Evolutionary conservation across 1,284 basidiomycete species (phyloP).

Genomic region (Apiotrichum mycotoxinovorans): DNA sequence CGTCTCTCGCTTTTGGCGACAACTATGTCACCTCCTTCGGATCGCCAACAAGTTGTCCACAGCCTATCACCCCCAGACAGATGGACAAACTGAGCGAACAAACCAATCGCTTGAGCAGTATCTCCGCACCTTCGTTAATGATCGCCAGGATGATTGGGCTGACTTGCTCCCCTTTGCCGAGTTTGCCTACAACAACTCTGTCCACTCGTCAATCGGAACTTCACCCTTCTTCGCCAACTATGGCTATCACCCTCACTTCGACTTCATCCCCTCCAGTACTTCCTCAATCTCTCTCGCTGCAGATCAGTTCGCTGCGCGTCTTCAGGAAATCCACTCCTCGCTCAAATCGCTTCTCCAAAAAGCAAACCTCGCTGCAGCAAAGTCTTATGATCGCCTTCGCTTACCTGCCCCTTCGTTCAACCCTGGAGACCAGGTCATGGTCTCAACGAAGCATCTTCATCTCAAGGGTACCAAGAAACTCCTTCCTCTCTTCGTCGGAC

Average conservation of each 20-base stretch:
- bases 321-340: no score
- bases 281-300: no score
- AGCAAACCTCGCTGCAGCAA: no score
- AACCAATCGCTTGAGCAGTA: constrained; percentile 54
- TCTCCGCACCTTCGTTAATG: constrained; percentile 30
- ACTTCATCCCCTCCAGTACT: no score
- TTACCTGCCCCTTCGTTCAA: no score
- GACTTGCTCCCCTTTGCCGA: constrained; percentile 52
- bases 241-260: constrained; percentile 40
- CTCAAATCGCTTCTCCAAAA: no score
- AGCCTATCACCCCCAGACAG: constrained; percentile 52
- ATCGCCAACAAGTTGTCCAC: constrained; percentile 24
- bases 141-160: constrained; percentile 54
- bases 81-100: constrained; percentile 53
- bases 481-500: no score
- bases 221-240: constrained; percentile 41
- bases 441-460: no score
- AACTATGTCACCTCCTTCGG: constrained; percentile 9
- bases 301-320: no score
- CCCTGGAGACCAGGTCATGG: no score
- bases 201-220: constrained; percentile 28
- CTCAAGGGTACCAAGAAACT: no score
- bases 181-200: constrained; percentile 54
- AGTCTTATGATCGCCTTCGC: no score
- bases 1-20: background rate